These are phyloP conservation scores for Cryomyces minteri DNA, from an alignment of 495 filamentous ascomycete species.

Conservation along the genomic window DNA sequence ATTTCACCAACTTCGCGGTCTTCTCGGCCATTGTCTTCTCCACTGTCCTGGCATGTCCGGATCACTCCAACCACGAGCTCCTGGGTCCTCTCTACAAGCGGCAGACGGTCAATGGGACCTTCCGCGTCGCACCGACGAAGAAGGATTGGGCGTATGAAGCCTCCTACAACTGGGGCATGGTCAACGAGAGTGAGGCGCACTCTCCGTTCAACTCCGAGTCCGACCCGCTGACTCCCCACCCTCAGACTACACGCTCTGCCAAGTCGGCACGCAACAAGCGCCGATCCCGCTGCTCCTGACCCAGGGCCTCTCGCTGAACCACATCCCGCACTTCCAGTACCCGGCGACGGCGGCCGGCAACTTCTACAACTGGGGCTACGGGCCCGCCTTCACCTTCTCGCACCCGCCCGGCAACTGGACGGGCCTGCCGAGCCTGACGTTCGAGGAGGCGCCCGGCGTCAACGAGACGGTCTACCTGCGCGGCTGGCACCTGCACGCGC, in stretches of 20 bases:
- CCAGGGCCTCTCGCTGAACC: constrained; percentile 12
- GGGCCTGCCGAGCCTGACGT: constrained; percentile 6
- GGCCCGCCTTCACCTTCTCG: constrained; percentile 12
- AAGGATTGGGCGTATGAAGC: constrained; percentile 6
- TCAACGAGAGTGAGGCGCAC: neutral
- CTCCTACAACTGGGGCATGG: constrained; percentile 4
- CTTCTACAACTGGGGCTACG: constrained; percentile 18
- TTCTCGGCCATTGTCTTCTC: no score
- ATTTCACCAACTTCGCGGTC: no score
- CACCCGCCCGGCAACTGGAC: constrained; percentile 4
- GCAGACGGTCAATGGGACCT: neutral
- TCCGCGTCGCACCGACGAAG: no score
- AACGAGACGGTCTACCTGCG: constrained; percentile 14
- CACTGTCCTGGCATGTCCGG: neutral
- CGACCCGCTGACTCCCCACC: neutral
- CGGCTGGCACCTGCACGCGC: constrained; percentile 19
- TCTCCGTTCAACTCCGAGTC: neutral
- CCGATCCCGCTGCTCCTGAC: constrained; percentile 11
- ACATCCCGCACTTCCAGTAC: constrained; percentile 8
- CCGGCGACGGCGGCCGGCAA: constrained; percentile 4
- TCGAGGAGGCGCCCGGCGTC: constrained; percentile 7
- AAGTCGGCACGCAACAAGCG: constrained; percentile 16
- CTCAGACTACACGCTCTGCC: constrained; percentile 14
- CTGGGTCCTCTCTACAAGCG: neutral
- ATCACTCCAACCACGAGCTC: neutral